Percentiles rank a stretch among this genome's conserved stretches.
Evolutionary conservation across 2,329 filamentous ascomycete species (phyloP).

Genomic region (Hypoxylon sp.): DNA sequence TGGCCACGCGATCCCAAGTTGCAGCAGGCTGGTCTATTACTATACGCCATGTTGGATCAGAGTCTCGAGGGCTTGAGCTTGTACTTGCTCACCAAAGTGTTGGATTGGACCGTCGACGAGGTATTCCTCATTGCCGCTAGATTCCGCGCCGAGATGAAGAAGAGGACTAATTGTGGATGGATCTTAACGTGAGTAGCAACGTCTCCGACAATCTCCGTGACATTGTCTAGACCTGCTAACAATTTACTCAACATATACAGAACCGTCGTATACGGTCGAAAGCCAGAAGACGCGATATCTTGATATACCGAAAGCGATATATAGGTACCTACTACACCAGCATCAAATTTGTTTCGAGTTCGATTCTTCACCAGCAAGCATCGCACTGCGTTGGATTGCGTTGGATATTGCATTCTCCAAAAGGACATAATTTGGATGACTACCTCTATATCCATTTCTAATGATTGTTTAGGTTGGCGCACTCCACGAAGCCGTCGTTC

Average conservation of each 20-base stretch:
- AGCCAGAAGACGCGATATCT: no score
- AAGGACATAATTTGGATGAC: no score
- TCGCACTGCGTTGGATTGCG: no score
- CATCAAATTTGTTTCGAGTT: no score
- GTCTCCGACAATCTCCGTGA: neutral
- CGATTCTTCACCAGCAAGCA: no score
- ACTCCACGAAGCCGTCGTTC: no score
- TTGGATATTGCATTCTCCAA: no score
- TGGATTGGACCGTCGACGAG: slow-evolving; percentile 20
- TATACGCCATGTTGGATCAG: slow-evolving; percentile 22
- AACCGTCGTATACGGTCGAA: slow-evolving; percentile 22
- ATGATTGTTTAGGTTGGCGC: no score
- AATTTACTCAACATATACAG: slow-evolving; percentile 8
- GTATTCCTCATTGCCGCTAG: slow-evolving; percentile 13
- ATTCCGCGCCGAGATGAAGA: slow-evolving; percentile 18
- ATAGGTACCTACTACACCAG: no score
- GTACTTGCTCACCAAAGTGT: slow-evolving; percentile 13
- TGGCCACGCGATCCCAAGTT: slow-evolving; percentile 55
- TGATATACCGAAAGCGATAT: no score
- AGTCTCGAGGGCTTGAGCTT: slow-evolving; percentile 20
- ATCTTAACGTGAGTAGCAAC: slow-evolving; percentile 18
- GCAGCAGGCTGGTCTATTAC: slow-evolving; percentile 51
- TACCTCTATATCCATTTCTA: no score
- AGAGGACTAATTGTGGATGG: slow-evolving; percentile 21
- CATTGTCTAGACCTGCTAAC: neutral